Evolutionary conservation across 805 yeast species (phyloP), one percentile per base, ranked within the genome.

Genomic region (Kodamaea fukazawae): DNA sequence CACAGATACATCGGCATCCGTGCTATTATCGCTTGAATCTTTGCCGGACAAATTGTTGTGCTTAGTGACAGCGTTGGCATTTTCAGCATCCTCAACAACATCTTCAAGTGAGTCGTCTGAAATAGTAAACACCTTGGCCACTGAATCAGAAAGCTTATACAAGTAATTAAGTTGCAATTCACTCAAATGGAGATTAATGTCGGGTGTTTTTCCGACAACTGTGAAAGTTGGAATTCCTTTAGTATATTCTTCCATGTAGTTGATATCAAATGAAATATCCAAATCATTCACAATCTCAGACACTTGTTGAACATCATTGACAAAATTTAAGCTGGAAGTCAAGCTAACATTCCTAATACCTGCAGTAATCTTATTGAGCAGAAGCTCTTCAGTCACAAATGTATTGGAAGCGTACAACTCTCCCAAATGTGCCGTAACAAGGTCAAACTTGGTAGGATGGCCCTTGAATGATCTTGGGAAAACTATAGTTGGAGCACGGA

Each of bases 401-500:
- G 59, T 59, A 57, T 90, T 93, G 3, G 70, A 64, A 12, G 89
- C 77, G 48, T 75, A 82, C 7, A 93, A 64, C 54, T 91, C 96
- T 47, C 99, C 99, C 36, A 90, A 69, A 50, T 86, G 78, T 12
- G 83, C 77, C 0, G 84, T 79, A 25, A 91, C 56, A 13, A 75
- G 63, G 53, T 91, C 91, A 51, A 74, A 78, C 17, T 47, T 46
- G 2, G 63, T 50, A 2, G 51, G 55, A 1, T 60, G 55, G 4
- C 67, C 67, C 32, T 72, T 74, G 3, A 72, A 65, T 0, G 76
- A 46, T 38, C 72, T 72, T 0, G 98, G 96, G 53, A 89, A 88
- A 2, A 83, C 78, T 27, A 93, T 67, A 7, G 83, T 83, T 0
- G 99, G 99, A 1, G 97, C 87, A 38, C 78, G 74, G 11, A 93